Evolutionary conservation across 345 rosid species (phyloP), one percentile per base, ranked within the genome.

Genomic region (Eucalyptus guilfoylei): DNA sequence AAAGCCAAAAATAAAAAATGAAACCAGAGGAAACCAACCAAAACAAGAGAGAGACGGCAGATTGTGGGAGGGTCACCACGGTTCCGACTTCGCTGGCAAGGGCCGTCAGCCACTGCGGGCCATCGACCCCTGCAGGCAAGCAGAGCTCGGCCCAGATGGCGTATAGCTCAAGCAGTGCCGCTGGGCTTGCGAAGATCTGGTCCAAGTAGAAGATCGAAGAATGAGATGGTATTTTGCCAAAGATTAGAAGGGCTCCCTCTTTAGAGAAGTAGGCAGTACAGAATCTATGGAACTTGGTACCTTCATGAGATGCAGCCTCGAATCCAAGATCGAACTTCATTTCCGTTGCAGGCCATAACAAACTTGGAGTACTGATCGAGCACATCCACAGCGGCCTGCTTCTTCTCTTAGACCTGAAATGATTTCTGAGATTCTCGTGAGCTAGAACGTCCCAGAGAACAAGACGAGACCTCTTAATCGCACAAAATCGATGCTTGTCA

Each of bases 371-470:
- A 96, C 85, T 96, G 95, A 93, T 92, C 96, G 93, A 96, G 86
- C 44, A 96, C 98, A 94, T 96, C 99, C 50, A 95, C 97, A 55
- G 99, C 99, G 58, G 99, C 99, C 93, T 96, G 97, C 92, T 95
- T 97, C 92, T 94, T 95, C 95, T 95, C 98, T 89, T 96, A 96
- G 80, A 89, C 92, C 99, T 30, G 76, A 45, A 11, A 40, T 44
- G 58, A 54, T 21, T 54, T 54, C 5, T 54, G 58, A 54, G 58
- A 54, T 54, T 54, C 58, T 54, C 26, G 58, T 21, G 58, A 54
- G 58, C 58, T 21, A 1, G 58, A 54, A 54, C 24, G 58, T 54
- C 50, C 58, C 58, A 54, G 58, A 54, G 58, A 54, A 54, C 58
- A 54, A 54, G 58, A 54, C 58, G 26, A 54, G 23, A 54, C 58